Base-by-base conservation (phyloP, 2,329 filamentous ascomycete genomes). In the Sclerotinia spermophila region DNA sequence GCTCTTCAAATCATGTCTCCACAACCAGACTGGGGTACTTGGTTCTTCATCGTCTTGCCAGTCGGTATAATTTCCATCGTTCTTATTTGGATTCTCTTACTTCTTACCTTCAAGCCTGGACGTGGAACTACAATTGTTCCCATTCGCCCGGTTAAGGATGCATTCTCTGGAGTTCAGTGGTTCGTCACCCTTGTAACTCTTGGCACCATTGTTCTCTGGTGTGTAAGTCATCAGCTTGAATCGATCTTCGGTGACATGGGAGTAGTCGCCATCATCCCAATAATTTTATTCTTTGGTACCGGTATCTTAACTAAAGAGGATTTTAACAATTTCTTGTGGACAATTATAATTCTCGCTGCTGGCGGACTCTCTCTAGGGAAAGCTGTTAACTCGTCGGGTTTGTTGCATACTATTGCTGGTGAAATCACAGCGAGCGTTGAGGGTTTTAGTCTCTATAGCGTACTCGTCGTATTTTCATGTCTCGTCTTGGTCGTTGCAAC, bases 241-340 rank as follows among this genome's bases (percentile, higher is more conserved):
- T 82, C 86, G 72, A 82, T 95, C 0, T 97, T 99, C 78, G 96
- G 96, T 69, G 95, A 99, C 79, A 99, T 99, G 96, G 96, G 96
- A 68, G 94, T 99, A 68, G 92, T 99, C 56, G 96, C 96, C 71
- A 97, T 99, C 79, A 93, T 99, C 72, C 96, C 96, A 8, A 91
- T 99, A 67, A 92, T 97, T 4, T 85, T 97, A 56, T 99, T 99
- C 86, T 99, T 99, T 77, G 96, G 96, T 69, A 94, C 94, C 2
- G 96, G 96, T 17, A 95, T 98, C 75, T 85, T 99, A 44, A 98
- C 94, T 64, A 99, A 98, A 82, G 96, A 98, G 82, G 96, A 99
- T 82, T 99, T 99, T 80, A 99, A 99, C 84, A 99, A 99, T 81
- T 99, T 99, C 81, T 91, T 97, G 53, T 99, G 96, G 96, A 99